Conservation (phyloP, 441 rosid genomes). For the Brassica hybrid region DNA sequence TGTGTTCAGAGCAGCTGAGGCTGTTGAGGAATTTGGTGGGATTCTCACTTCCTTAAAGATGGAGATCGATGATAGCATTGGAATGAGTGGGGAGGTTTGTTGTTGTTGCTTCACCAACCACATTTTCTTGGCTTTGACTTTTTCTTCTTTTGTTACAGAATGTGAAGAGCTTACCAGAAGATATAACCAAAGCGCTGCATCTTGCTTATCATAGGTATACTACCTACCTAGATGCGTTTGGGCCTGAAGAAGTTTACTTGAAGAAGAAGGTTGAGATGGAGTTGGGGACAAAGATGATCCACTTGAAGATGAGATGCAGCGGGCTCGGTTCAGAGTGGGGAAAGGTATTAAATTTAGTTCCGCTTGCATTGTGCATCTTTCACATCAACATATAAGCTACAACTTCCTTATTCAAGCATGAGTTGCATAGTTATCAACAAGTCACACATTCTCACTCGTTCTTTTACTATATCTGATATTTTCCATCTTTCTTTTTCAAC, state of each 20-base stretch:
- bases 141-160: slow-evolving; percentile 49
- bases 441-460: no score
- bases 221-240: slow-evolving; percentile 72
- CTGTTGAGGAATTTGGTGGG: slow-evolving; percentile 87
- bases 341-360: slow-evolving; percentile 55
- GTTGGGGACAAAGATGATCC: slow-evolving; percentile 93
- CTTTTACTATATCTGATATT: no score
- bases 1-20: slow-evolving; percentile 82
- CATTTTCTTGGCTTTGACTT: background rate
- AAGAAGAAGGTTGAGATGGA: slow-evolving; percentile 92
- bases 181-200: slow-evolving; percentile 54
- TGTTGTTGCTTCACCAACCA: slow-evolving; percentile 4
- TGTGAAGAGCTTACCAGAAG: slow-evolving; percentile 71
- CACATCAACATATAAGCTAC: no score
- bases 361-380: no score
- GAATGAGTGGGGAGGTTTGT: slow-evolving; percentile 90
- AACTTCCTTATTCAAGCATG: no score
- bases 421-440: no score
- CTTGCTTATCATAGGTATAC: slow-evolving; percentile 64
- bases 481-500: no score
- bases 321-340: slow-evolving; percentile 94
- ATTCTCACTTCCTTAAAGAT: slow-evolving; percentile 72
- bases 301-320: slow-evolving; percentile 94
- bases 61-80: slow-evolving; percentile 91
- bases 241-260: slow-evolving; percentile 73